phyloP scores from a whole-genome alignment of 495 filamentous ascomycete genomes.

The Darksidea phi region DNA sequence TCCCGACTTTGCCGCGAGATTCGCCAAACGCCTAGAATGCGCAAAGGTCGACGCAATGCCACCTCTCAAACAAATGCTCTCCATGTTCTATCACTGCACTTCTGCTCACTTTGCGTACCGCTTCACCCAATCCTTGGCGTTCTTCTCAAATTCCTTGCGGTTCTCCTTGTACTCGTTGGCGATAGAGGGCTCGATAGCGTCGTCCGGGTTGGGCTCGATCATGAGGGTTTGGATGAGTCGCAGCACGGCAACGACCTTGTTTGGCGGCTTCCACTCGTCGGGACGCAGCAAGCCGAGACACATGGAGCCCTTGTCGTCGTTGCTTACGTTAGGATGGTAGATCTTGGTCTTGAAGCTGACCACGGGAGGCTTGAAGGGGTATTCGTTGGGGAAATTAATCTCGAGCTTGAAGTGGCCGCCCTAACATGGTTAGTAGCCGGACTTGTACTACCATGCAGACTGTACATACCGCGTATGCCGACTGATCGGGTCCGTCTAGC shows the following conservation, averaged over 20 bases:
- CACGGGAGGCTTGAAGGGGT: slow-evolving; percentile 90
- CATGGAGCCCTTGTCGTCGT: slow-evolving; percentile 89
- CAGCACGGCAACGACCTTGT: slow-evolving; percentile 73
- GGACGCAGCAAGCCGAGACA: slow-evolving; percentile 83
- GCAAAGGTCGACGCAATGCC: neutral
- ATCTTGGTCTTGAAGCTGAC: slow-evolving; percentile 91
- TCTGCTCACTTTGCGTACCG: slow-evolving; percentile 60
- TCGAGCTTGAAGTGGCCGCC: slow-evolving; percentile 77
- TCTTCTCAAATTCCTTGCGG: slow-evolving; percentile 73
- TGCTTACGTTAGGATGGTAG: slow-evolving; percentile 97
- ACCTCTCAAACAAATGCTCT: neutral
- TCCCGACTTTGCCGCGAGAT: no score
- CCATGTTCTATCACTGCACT: neutral
- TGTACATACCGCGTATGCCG: slow-evolving; percentile 64
- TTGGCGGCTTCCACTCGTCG: slow-evolving; percentile 93
- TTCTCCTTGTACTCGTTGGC: slow-evolving; percentile 81
- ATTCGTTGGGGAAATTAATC: slow-evolving; percentile 75
- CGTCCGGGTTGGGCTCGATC: slow-evolving; percentile 85
- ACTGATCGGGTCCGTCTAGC: slow-evolving; percentile 70
- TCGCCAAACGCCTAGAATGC: slow-evolving; percentile 29
- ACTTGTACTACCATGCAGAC: neutral
- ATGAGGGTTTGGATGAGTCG: slow-evolving; percentile 76
- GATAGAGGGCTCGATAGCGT: slow-evolving; percentile 84
- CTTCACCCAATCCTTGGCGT: slow-evolving; percentile 75
- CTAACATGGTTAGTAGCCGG: slow-evolving; percentile 40